A percentile compares a stretch with the other conserved stretches of the same genome.
These are phyloP conservation scores for Sonneratia caseolaris DNA, from an alignment of 345 rosid genomes.

Conservation along the genomic window DNA sequence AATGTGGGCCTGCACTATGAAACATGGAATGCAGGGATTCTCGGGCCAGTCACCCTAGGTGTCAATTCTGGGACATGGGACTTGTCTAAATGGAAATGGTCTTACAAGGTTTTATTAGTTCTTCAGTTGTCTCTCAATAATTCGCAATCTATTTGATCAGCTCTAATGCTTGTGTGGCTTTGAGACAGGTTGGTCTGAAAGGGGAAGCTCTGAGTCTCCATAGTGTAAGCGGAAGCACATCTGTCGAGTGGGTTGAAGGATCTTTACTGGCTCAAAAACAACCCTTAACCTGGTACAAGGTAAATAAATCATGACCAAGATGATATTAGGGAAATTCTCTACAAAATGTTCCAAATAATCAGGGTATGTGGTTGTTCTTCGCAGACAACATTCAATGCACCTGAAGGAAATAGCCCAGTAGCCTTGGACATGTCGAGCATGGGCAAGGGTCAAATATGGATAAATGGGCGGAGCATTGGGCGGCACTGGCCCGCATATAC, in stretches of 20 bases:
- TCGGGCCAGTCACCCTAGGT: conserved; percentile 77
- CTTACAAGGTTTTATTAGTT: conserved; percentile 65
- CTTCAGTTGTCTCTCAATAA: background rate
- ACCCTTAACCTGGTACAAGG: conserved; percentile 92
- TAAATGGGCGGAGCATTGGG: conserved; percentile 80
- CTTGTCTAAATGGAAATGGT: conserved; percentile 81
- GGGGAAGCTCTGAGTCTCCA: conserved; percentile 71
- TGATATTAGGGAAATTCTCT: background rate
- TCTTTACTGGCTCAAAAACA: conserved; percentile 41
- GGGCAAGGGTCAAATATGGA: conserved; percentile 85
- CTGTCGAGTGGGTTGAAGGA: conserved; percentile 77
- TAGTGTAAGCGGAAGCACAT: conserved; percentile 46
- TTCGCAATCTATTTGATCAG: background rate
- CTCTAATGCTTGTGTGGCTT: background rate
- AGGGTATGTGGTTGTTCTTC: conserved; percentile 6
- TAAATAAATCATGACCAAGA: conserved; percentile 10
- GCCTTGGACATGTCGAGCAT: conserved; percentile 79
- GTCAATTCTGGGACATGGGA: conserved; percentile 67
- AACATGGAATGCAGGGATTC: conserved; percentile 71
- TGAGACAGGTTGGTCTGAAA: conserved; percentile 51
- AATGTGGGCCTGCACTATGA: conserved; percentile 75
- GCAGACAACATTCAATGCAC: conserved; percentile 60
- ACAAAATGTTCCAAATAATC: background rate
- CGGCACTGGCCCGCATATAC: conserved; percentile 69
- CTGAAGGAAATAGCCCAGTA: conserved; percentile 56